Conservation (phyloP, 805 yeast genomes). For the Pichia sporocuriosa region DNA sequence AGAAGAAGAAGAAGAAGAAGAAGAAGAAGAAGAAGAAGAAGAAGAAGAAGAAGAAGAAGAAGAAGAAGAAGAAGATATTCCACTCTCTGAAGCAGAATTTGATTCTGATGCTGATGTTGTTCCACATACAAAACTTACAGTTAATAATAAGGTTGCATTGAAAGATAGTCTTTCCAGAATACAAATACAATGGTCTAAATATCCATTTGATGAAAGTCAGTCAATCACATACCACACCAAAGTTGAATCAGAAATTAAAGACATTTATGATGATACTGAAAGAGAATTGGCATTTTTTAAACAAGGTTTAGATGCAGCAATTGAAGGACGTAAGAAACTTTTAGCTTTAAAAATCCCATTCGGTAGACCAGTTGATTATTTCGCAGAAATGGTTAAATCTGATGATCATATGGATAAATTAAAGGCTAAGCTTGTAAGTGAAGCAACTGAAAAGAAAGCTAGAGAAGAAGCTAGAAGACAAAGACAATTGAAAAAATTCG, state of each 20-base stretch:
- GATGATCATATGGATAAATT: constrained; percentile 97
- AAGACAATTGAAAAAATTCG: constrained; percentile 91
- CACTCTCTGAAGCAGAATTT: constrained; percentile 84
- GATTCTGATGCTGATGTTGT: constrained; percentile 94
- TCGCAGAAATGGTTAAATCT: constrained; percentile 97
- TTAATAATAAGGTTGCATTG: constrained; percentile 82
- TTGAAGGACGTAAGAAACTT: constrained; percentile 59
- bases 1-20: constrained; percentile 33
- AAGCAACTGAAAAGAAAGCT: constrained; percentile 75
- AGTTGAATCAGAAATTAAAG: constrained; percentile 64
- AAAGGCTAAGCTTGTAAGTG: constrained; percentile 71
- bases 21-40: constrained; percentile 26
- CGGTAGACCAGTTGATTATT: constrained; percentile 88
- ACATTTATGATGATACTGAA: constrained; percentile 91
- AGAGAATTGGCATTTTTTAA: constrained; percentile 93
- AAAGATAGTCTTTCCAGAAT: constrained; percentile 62
- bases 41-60: constrained; percentile 44
- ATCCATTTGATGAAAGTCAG: constrained; percentile 80
- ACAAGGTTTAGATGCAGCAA: constrained; percentile 84
- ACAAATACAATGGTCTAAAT: constrained; percentile 55
- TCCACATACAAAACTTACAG: constrained; percentile 82
- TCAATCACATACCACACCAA: constrained; percentile 53
- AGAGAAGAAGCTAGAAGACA: constrained; percentile 91
- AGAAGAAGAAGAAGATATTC: constrained; percentile 74
- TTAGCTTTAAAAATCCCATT: constrained; percentile 75